Evolutionary conservation across 2,329 filamentous ascomycete genomes (phyloP), one percentile per base, ranked within the genome.

Genomic region (Aspergillus brunneoviolaceus): DNA sequence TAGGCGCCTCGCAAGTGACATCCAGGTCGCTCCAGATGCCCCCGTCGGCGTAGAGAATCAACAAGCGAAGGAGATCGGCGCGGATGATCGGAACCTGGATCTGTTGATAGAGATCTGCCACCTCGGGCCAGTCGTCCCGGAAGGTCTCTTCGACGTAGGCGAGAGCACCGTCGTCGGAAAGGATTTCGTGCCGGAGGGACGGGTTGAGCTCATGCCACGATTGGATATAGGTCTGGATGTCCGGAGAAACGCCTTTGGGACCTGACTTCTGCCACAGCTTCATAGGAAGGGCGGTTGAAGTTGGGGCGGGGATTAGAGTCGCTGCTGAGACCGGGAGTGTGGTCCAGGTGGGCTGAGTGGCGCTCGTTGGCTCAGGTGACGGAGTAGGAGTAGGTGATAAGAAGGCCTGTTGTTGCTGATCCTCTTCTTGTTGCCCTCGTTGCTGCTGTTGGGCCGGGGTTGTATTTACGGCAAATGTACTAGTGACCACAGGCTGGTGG

Each of bases 11-110:
- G 59, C 74, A 76, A 42, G 61, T 56, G 1, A 78, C 71, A 52
- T 80, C 77, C 6, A 80, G 67, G 57, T 80, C 78, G 45, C 69
- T 76, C 72, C 74, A 80, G 19, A 79, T 70, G 10, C 77, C 78
- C 5, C 77, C 78, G 42, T 79, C 67, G 4, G 70, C 66, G 61
- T 70, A 77, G 1, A 80, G 66, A 35, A 80, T 70, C 5, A 80
- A 61, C 50, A 79, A 75, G 7, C 77, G 75, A 10, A 80, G 68
- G 12, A 80, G 69, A 58, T 80, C 78, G 23, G 76, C 77, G 63
- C 75, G 75, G 31, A 79, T 65, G 45, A 79, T 78, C 1, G 76
- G 76, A 2, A 70, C 62, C 9, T 58, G 58, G 1, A 70, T 59
- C 16, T 64, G 59, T 19, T 74, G 60, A 57, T 75, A 79, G 5